Evolutionary conservation across 106 monocot genomes (phyloP).

Genomic region (Dendrobium officinale): DNA sequence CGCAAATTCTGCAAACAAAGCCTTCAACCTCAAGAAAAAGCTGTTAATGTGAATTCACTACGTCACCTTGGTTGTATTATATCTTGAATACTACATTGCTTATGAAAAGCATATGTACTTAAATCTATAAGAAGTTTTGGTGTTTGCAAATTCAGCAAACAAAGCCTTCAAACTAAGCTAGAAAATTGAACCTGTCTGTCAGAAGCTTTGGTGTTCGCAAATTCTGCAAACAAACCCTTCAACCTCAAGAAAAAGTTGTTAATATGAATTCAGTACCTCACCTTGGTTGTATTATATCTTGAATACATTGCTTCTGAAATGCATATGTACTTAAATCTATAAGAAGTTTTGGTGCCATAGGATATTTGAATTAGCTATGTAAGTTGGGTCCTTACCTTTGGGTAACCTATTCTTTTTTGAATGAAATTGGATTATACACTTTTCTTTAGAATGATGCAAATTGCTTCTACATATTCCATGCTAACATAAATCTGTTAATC

Average conservation of each 20-base stretch:
- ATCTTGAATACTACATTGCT: no score
- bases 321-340: no score
- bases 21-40: neutral
- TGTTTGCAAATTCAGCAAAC: no score
- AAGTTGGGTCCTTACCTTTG: neutral
- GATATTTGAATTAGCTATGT: neutral
- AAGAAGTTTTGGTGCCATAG: neutral
- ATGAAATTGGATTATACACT: neutral
- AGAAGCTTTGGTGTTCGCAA: neutral
- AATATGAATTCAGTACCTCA: no score
- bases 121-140: no score
- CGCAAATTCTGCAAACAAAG: neutral
- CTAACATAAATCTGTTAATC: neutral
- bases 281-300: no score
- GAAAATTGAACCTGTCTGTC: neutral
- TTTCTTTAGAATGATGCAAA: neutral
- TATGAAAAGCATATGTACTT: no score
- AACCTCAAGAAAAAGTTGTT: no score
- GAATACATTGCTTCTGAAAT: no score
- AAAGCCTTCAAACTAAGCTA: neutral
- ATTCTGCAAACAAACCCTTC: neutral
- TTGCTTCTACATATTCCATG: neutral
- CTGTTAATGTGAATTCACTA: no score
- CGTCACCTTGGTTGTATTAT: no score
- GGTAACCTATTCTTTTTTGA: neutral